Percentiles rank a stretch among this genome's conserved stretches.
phyloP scores from a whole-genome alignment of 148 eudicot species.

The Heliosperma pusillum region DNA sequence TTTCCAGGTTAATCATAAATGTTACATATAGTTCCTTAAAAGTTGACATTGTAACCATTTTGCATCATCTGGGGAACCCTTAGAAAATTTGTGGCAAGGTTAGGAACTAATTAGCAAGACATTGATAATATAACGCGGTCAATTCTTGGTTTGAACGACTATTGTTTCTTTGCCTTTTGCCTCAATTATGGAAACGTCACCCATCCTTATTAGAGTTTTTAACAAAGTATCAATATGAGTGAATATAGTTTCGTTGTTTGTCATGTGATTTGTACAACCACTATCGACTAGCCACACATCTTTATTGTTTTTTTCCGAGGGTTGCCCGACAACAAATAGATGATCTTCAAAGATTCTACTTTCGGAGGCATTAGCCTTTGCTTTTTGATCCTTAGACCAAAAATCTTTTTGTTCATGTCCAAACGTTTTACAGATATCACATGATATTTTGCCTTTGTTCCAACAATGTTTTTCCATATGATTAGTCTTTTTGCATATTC shows the following conservation, averaged over 20 bases:
- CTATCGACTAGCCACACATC: neutral
- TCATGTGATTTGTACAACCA: conserved; percentile 16
- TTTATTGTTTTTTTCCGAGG: neutral
- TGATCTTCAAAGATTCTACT: neutral
- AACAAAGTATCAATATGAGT: neutral
- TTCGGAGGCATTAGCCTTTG: neutral
- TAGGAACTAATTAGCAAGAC: neutral
- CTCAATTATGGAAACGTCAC: neutral
- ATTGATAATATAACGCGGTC: neutral
- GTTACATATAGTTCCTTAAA: neutral
- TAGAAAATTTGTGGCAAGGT: neutral
- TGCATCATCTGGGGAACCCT: conserved; percentile 3
- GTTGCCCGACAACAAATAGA: neutral
- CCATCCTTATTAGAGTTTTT: neutral
- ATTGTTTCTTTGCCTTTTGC: neutral
- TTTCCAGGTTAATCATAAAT: neutral
- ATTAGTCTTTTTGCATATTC: conserved; percentile 13
- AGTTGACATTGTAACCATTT: neutral
- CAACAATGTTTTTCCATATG: conserved; percentile 10
- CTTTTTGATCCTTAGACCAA: no score
- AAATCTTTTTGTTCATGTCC: conserved; percentile 8
- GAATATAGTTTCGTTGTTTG: neutral
- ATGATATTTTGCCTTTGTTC: conserved; percentile 4
- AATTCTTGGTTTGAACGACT: neutral
- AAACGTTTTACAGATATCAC: neutral